Evolutionary conservation across 1,139 yeast genomes (phyloP), one percentile per base, ranked within the genome.

Genomic region (Sugiyamaella neomexicana): DNA sequence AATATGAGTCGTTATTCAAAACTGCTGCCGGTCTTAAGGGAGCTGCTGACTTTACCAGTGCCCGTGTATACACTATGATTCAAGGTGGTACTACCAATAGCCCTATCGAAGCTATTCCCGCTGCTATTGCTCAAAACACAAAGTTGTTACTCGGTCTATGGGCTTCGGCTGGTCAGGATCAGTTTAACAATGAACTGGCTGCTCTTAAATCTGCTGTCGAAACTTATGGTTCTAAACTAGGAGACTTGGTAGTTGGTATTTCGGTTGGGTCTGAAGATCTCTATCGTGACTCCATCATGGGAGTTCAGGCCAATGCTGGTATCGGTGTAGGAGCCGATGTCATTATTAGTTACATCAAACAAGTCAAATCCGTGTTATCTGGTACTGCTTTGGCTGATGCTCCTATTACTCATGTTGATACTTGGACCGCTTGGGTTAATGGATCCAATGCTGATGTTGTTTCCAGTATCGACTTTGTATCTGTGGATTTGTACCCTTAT

Each of bases 201-300:
- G 72, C 72, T 27, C 60, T 68, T 42, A 52, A 55, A 57, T 48
- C 55, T 45, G 67, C 69, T 58, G 61, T 68, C 44, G 32, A 46
- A 36, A 51, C 60, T 13, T 59, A 65, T 48, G 63, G 63, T 48
- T 48, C 50, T 49, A 44, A 54, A 51, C 49, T 62, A 25, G 46
- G 45, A 16, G 62, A 61, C 50, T 48, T 57, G 60, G 79, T 89
- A 68, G 81, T 85, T 66, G 86, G 84, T 46, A 78, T 89, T 75
- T 77, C 87, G 53, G 96, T 89, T 61, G 97, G 96, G 64, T 87
- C 96, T 32, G 97, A 89, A 78, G 93, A 95, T 61, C 78, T 89
- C 63, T 89, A 89, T 80, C 87, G 97, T 80, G 81, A 74, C 47
- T 62, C 65, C 43, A 63, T 58, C 48, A 56, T 65, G 64, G 67